Base-by-base conservation (phyloP, 2,329 filamentous ascomycete genomes). In the Microcyclospora pomicola region DNA sequence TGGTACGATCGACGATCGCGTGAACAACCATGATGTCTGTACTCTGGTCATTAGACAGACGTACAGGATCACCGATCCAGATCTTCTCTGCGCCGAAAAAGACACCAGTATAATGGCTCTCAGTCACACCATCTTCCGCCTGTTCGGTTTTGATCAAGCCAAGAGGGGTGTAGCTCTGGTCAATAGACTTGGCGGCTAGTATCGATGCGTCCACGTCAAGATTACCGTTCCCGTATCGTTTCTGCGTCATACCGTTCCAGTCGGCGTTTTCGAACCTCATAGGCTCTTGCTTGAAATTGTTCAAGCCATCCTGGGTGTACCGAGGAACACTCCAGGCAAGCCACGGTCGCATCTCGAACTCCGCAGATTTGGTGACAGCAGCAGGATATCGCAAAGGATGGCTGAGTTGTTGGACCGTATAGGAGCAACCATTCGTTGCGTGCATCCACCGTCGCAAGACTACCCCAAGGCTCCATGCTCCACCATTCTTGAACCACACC, bases 1-100 rank as follows among this genome's bases (percentile, higher is more conserved):
- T 31, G 29, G 54, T 48, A 16, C 58, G 59, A 40, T 68, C 65
- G 14, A 68, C 39, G 31, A 69, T 62, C 27, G 60, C 52, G 24
- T 58, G 60, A 9, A 69, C 42, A 24, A 69, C 62, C 45, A 75
- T 58, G 28, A 75, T 59, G 33, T 71, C 65, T 24, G 63, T 49
- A 13, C 63, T 63, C 1, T 56, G 54, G n/a, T 57, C 60, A 11
- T 60, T 54, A 6, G 60, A 58, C 5, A 75, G 54, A n/a, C 73
- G 68, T 11, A 75, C 60, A 1, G 70, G 63, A 34, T 77, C 73
- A n/a, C 72, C 70, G 14, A 66, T 55, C 69, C 71, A 76, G 15
- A 75, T 62, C 53, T 75, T 75, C 49, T 77, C 73, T 2, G 67
- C 71, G 5, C 73, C 73, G 0, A 75, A 53, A 50, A 65, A 76